Evolutionary conservation across 805 yeast species (phyloP).

Genomic region (Nakazawaea ambrosiae): DNA sequence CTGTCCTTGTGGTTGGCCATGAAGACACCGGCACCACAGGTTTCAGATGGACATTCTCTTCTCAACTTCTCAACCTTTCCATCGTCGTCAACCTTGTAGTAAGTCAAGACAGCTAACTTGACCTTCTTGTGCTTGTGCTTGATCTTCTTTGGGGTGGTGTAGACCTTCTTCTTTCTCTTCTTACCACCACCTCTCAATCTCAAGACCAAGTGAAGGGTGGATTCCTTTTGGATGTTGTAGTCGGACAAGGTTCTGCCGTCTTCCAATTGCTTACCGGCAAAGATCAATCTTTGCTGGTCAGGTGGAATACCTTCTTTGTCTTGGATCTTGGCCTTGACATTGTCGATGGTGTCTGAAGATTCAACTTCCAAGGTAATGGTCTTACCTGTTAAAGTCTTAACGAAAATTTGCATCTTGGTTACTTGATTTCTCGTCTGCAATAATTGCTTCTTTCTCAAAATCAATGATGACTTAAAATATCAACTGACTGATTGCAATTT

Average conservation of each 20-base stretch:
- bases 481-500: neutral
- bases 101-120: constrained; percentile 98
- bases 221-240: constrained; percentile 99
- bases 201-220: constrained; percentile 91
- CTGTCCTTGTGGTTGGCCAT: constrained; percentile 99
- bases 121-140: constrained; percentile 99
- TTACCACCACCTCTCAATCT: constrained; percentile 99
- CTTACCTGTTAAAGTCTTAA: constrained; percentile 83
- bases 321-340: constrained; percentile 97
- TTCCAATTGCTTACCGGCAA: constrained; percentile 99
- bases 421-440: constrained; percentile 25
- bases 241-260: constrained; percentile 98
- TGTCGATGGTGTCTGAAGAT: constrained; percentile 98
- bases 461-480: neutral
- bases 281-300: constrained; percentile 98
- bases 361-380: constrained; percentile 98
- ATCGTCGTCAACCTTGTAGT: constrained; percentile 98
- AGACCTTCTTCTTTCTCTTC: constrained; percentile 99
- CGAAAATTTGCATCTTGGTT: constrained; percentile 57
- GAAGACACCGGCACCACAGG: constrained; percentile 99
- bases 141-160: constrained; percentile 99
- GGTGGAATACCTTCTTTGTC: constrained; percentile 99
- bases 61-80: constrained; percentile 98
- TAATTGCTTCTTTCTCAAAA: constrained; percentile 29
- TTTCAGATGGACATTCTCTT: constrained; percentile 90